phyloP scores from a whole-genome alignment of 768 basidiomycete genomes.

The Gautieria morchelliformis region DNA sequence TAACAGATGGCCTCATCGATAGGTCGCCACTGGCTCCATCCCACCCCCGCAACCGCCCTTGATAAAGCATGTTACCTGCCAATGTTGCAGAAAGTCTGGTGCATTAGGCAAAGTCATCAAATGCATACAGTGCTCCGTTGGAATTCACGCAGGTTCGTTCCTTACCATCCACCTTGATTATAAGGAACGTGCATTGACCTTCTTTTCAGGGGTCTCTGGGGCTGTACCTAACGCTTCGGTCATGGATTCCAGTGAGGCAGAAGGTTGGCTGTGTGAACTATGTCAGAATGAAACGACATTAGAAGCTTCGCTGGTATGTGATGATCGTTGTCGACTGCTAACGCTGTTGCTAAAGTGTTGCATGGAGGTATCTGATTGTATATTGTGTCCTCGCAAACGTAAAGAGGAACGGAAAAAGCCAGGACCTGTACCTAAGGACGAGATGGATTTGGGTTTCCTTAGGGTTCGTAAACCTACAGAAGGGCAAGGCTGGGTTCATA shows the following conservation, averaged over 20 bases:
- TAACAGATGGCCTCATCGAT: neutral
- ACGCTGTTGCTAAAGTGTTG: conserved; percentile 3
- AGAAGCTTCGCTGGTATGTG: conserved; percentile 71
- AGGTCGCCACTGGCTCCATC: conserved; percentile 17
- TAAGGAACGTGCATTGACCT: neutral
- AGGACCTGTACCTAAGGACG: conserved; percentile 30
- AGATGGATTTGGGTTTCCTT: conserved; percentile 32
- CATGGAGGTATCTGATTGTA: conserved; percentile 66
- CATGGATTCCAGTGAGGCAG: conserved; percentile 50
- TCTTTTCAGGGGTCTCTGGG: conserved; percentile 51
- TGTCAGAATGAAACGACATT: conserved; percentile 76
- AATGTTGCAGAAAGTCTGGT: conserved; percentile 66
- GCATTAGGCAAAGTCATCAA: conserved; percentile 69
- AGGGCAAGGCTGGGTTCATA: conserved; percentile 87
- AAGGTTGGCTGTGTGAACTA: conserved; percentile 80
- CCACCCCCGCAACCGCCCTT: conserved; percentile 55
- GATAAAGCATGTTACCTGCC: conserved; percentile 58
- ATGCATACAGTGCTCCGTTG: conserved; percentile 72
- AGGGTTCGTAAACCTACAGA: conserved; percentile 84
- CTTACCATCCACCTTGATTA: neutral
- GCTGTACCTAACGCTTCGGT: conserved; percentile 25
- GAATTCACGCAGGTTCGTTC: conserved; percentile 65
- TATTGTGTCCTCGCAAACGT: conserved; percentile 65
- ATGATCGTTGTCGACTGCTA: neutral
- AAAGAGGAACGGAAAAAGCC: conserved; percentile 38